A percentile compares a stretch with the other conserved stretches of the same genome.
These are phyloP conservation scores for Eucalyptus erythrocorys DNA, from an alignment of 345 rosid species.

Conservation along the genomic window DNA sequence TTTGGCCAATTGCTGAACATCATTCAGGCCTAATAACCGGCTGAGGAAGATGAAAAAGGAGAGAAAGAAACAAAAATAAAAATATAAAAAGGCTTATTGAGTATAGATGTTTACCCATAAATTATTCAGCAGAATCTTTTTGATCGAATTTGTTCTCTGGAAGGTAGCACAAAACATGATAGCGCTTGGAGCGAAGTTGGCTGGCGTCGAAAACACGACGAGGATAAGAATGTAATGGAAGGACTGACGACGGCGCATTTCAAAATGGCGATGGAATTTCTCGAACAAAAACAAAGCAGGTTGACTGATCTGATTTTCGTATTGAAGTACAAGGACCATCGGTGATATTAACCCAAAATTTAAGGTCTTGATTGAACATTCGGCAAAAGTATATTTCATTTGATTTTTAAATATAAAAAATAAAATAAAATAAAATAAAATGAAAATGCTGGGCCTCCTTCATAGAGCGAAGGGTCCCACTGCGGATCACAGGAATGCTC, in stretches of 20 bases:
- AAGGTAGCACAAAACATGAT: fast-evolving
- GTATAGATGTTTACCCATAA: not conserved
- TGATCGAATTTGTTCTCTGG: not conserved
- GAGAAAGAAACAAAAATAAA: fast-evolving
- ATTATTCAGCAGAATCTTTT: fast-evolving
- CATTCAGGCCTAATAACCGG: fast-evolving
- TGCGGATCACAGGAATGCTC: too few species aligned
- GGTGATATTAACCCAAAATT: not conserved
- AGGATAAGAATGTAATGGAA: not conserved
- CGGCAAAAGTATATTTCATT: not conserved
- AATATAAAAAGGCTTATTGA: too few species aligned
- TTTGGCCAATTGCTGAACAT: too few species aligned
- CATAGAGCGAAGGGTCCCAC: too few species aligned
- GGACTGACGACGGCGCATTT: fast-evolving
- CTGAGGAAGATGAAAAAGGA: too few species aligned
- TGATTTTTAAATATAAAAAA: too few species aligned
- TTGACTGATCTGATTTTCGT: not conserved
- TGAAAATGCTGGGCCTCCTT: too few species aligned
- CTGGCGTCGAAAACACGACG: not conserved
- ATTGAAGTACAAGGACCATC: fast-evolving
- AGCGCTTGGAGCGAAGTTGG: fast-evolving
- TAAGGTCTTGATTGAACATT: not conserved
- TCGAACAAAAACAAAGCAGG: not conserved
- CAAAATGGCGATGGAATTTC: not conserved
- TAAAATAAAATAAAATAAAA: not conserved